These are phyloP conservation scores for Leccinum boreale DNA, from an alignment of 768 basidiomycete genomes.

Conservation along the genomic window DNA sequence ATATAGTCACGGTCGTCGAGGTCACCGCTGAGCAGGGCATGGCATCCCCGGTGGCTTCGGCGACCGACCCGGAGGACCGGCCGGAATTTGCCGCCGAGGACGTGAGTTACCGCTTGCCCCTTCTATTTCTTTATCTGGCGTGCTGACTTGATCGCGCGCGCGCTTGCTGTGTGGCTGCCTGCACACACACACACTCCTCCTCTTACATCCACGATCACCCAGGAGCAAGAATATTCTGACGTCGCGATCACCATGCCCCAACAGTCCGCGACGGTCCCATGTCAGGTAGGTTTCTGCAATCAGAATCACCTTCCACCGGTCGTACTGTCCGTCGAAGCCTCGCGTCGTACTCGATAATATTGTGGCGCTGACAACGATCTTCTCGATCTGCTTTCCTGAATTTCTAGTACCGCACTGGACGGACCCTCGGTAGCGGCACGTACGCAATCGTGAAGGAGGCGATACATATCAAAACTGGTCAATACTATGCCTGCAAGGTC, in stretches of 20 bases:
- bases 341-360: slow-evolving; percentile 1
- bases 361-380: slow-evolving; percentile 7
- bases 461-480: slow-evolving; percentile 85
- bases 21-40: slow-evolving; percentile 12
- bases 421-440: slow-evolving; percentile 86
- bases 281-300: slow-evolving; percentile 37
- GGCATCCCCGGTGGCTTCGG: slow-evolving; percentile 25
- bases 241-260: slow-evolving; percentile 25
- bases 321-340: not conserved
- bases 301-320: not conserved
- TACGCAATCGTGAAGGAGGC: slow-evolving; percentile 97
- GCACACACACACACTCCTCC: slow-evolving; percentile 18
- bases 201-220: slow-evolving; percentile 3
- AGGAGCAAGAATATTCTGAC: slow-evolving; percentile 15
- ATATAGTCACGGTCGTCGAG: slow-evolving; percentile 7
- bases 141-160: slow-evolving; percentile 6
- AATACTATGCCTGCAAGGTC: slow-evolving; percentile 99
- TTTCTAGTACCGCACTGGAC: slow-evolving; percentile 79
- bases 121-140: not conserved
- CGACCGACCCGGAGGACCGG: slow-evolving; percentile 20
- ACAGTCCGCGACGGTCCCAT: slow-evolving; percentile 40
- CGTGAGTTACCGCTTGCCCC: not conserved
- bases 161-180: slow-evolving; percentile 14
- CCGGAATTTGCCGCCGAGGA: slow-evolving; percentile 23
- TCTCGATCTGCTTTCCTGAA: not conserved